Conservation (phyloP, 805 yeast genomes). For the Grigorovia jiainica region DNA sequence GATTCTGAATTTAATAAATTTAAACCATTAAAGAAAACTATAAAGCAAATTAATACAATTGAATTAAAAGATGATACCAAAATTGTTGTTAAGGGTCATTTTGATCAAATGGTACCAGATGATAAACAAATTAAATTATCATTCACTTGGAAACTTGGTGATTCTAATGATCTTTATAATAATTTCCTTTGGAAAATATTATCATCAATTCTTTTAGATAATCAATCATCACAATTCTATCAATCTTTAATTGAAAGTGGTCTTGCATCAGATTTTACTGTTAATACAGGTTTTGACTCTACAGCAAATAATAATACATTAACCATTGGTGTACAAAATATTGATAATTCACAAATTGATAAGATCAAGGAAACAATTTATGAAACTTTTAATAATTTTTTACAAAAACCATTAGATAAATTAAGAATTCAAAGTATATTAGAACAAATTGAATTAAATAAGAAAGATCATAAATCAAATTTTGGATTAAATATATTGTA, state of each 20-base stretch:
- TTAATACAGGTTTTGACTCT: slow-evolving; percentile 80
- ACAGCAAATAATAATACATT: slow-evolving; percentile 69
- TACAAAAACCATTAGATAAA: slow-evolving; percentile 39
- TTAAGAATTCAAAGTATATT: slow-evolving; percentile 73
- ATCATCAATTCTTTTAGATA: slow-evolving; percentile 68
- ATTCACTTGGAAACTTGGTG: slow-evolving; percentile 80
- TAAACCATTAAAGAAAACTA: slow-evolving; percentile 38
- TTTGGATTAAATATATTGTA: slow-evolving; percentile 76
- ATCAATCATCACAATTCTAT: slow-evolving; percentile 86
- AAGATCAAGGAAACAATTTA: slow-evolving; percentile 37
- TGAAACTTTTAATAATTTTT: slow-evolving; percentile 36
- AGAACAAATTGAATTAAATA: slow-evolving; percentile 75
- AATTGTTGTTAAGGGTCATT: slow-evolving; percentile 55
- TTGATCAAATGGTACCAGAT: slow-evolving; percentile 63
- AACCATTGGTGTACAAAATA: slow-evolving; percentile 79
- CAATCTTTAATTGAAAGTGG: slow-evolving; percentile 81
- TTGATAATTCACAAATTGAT: slow-evolving; percentile 34
- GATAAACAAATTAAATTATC: slow-evolving; percentile 72
- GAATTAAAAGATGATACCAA: slow-evolving; percentile 26
- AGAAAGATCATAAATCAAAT: slow-evolving; percentile 81
- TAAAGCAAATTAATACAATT: slow-evolving; percentile 35
- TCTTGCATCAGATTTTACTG: slow-evolving; percentile 74
- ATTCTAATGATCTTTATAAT: slow-evolving; percentile 58
- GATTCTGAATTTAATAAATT: slow-evolving; percentile 41
- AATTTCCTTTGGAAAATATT: slow-evolving; percentile 65